Conservation (phyloP, 768 basidiomycete genomes). For the Rickenella mellea region DNA sequence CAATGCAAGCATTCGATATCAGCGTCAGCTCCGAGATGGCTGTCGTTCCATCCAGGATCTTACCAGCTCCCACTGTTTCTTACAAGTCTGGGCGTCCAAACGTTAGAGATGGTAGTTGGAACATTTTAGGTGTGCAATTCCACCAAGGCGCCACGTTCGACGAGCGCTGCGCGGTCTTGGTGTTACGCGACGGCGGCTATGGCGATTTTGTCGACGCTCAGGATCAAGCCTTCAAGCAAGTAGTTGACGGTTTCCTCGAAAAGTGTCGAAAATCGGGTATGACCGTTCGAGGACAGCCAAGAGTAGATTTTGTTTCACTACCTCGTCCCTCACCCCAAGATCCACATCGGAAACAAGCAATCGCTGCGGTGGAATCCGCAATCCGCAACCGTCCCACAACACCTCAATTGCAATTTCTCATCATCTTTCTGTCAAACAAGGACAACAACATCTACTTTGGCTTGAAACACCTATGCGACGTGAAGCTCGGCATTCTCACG, state of each 20-base stretch:
- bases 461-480: slow-evolving; percentile 70
- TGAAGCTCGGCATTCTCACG: slow-evolving; percentile 65
- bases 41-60: slow-evolving; percentile 53
- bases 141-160: slow-evolving; percentile 48
- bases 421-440: slow-evolving; percentile 55
- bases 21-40: slow-evolving; percentile 49
- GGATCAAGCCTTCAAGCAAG: slow-evolving; percentile 27
- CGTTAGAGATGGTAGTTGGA: slow-evolving; percentile 63
- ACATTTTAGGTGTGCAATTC: slow-evolving; percentile 65
- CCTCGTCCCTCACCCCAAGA: slow-evolving; percentile 17
- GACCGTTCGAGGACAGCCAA: slow-evolving; percentile 26
- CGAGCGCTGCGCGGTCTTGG: slow-evolving; percentile 40
- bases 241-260: slow-evolving; percentile 42
- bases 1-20: slow-evolving; percentile 49
- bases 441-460: slow-evolving; percentile 78
- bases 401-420: slow-evolving; percentile 38
- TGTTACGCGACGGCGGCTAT: slow-evolving; percentile 40
- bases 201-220: slow-evolving; percentile 27
- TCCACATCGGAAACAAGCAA: slow-evolving; percentile 27
- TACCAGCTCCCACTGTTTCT: slow-evolving; percentile 45
- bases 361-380: slow-evolving; percentile 27
- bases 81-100: slow-evolving; percentile 38
- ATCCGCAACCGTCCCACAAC: slow-evolving; percentile 19
- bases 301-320: slow-evolving; percentile 23
- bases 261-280: slow-evolving; percentile 60